A percentile compares a stretch with the other conserved stretches of the same genome.
These are phyloP conservation scores for Dactylonectria macrodidyma DNA, from an alignment of 2,329 filamentous ascomycete genomes.

Conservation along the genomic window DNA sequence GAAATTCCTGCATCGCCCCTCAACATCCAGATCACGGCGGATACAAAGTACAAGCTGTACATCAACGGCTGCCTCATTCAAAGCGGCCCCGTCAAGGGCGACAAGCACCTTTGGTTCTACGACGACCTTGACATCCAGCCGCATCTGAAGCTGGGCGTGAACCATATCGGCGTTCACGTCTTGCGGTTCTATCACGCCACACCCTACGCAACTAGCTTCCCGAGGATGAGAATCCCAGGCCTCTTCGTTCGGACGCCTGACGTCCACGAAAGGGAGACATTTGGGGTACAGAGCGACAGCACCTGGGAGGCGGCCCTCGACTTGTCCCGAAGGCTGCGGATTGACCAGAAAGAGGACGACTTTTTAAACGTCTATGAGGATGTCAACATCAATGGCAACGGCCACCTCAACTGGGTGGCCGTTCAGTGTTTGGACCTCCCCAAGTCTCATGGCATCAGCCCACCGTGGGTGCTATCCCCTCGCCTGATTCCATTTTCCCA, in stretches of 20 bases:
- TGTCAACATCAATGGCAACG: neutral
- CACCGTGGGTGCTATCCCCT: conserved; percentile 1
- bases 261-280: neutral
- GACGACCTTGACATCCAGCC: conserved; percentile 42
- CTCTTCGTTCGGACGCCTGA: neutral
- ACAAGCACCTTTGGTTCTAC: conserved; percentile 40
- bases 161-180: conserved; percentile 34
- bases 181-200: conserved; percentile 38
- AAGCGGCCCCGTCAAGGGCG: conserved; percentile 43
- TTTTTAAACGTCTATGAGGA: conserved; percentile 13
- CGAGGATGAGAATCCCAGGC: conserved; percentile 13
- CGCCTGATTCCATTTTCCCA: neutral
- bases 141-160: conserved; percentile 30
- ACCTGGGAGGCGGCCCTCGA: conserved; percentile 4
- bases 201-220: conserved; percentile 35
- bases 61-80: conserved; percentile 32
- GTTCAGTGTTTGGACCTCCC: neutral
- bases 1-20: neutral
- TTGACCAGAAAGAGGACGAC: neutral
- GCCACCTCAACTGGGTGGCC: neutral
- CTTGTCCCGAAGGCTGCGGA: neutral
- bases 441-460: conserved; percentile 1
- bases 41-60: conserved; percentile 43
- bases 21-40: conserved; percentile 36
- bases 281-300: neutral